Evolutionary conservation across 306 rosid species (phyloP).

Genomic region (Cercis canadensis): DNA sequence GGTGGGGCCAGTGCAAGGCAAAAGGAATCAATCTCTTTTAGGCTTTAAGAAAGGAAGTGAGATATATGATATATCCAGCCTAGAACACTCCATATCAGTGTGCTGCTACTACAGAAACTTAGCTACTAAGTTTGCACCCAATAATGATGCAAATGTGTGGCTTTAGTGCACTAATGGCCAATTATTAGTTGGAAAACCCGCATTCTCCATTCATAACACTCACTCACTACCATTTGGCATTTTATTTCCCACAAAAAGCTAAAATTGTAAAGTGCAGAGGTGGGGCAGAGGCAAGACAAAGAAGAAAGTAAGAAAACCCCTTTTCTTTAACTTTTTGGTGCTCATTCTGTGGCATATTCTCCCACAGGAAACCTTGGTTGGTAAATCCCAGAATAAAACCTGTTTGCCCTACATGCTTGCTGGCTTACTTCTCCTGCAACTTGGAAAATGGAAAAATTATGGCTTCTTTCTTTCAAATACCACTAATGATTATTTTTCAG

Average conservation of each 20-base stretch:
- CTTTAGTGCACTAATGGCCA: slow-evolving; percentile 5
- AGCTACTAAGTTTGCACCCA: slow-evolving; percentile 62
- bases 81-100: slow-evolving; percentile 46
- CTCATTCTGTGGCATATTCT: slow-evolving; percentile 15
- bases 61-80: slow-evolving; percentile 51
- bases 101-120: slow-evolving; percentile 51
- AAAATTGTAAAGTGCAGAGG: slow-evolving; percentile 26
- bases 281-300: slow-evolving; percentile 14
- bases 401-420: background rate
- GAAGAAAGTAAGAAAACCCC: slow-evolving; percentile 22
- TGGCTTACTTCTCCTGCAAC: too few relatives aligned
- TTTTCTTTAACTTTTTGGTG: slow-evolving; percentile 39
- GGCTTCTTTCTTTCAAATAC: background rate
- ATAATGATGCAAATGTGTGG: slow-evolving; percentile 40
- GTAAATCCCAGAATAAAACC: background rate
- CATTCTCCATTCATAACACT: slow-evolving; percentile 26
- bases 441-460: background rate
- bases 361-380: background rate
- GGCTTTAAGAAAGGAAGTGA: slow-evolving; percentile 44
- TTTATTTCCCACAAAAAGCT: slow-evolving; percentile 14
- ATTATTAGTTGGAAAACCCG: slow-evolving; percentile 30
- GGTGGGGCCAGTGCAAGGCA: slow-evolving; percentile 33
- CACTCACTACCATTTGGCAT: slow-evolving; percentile 6
- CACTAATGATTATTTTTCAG: too few relatives aligned
- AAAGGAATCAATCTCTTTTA: slow-evolving; percentile 47